Conservation (phyloP, 2,329 filamentous ascomycete genomes). For the Colletotrichum noveboracense region DNA sequence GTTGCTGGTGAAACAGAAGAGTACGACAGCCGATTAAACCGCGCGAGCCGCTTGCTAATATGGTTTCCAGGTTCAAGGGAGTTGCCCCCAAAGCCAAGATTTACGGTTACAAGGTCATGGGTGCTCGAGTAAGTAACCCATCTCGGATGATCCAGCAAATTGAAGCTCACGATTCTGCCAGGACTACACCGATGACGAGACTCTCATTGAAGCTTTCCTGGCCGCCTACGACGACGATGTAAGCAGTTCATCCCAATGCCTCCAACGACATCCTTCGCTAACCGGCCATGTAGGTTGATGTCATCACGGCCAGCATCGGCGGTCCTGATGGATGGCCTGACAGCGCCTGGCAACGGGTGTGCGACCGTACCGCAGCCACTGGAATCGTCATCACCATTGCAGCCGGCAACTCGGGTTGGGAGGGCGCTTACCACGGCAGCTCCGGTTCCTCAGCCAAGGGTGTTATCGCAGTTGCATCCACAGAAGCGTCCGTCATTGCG, state of each 20-base stretch:
- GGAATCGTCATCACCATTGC: constrained; percentile 46
- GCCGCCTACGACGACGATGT: constrained; percentile 10
- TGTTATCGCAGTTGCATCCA: constrained; percentile 48
- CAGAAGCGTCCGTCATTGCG: constrained; percentile 28
- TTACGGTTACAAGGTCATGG: constrained; percentile 17
- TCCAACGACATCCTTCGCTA: not conserved
- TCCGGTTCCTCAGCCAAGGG: constrained; percentile 45
- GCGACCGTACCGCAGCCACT: constrained; percentile 39
- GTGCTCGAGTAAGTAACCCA: not conserved
- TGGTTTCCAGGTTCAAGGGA: not conserved
- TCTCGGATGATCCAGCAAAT: not conserved
- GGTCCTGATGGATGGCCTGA: constrained; percentile 22
- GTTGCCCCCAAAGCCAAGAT: constrained; percentile 13
- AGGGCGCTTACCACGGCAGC: constrained; percentile 45
- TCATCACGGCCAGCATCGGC: constrained; percentile 31
- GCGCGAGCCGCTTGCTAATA: not conserved
- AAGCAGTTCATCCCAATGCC: not conserved
- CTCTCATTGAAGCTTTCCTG: constrained; percentile 15
- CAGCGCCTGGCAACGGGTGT: constrained; percentile 34
- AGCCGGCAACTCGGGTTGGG: constrained; percentile 48
- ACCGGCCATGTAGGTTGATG: constrained; percentile 16
- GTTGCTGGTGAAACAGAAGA: constrained; percentile 22
- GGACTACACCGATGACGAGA: constrained; percentile 16
- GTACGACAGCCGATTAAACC: not conserved
- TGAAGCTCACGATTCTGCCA: not conserved